Evolutionary conservation across 139 green algal species (phyloP).

Genomic region (Picochlorum sp.): DNA sequence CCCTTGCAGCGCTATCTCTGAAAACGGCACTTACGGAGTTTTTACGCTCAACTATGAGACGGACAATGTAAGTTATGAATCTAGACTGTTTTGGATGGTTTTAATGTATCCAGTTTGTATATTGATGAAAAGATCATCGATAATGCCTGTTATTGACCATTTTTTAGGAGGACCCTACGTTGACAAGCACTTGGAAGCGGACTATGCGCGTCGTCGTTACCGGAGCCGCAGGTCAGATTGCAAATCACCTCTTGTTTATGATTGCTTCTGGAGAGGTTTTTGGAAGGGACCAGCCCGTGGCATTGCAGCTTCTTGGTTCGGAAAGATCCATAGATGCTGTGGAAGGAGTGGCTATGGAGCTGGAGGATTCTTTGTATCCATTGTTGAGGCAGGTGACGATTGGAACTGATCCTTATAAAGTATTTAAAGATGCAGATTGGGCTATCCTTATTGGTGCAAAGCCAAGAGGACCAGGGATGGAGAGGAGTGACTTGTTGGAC

Average conservation of each 20-base stretch:
- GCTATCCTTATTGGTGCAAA: constrained; percentile 87
- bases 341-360: constrained; percentile 91
- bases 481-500: constrained; percentile 80
- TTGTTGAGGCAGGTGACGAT: constrained; percentile 72
- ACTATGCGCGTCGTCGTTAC: constrained; percentile 40
- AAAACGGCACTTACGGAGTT: constrained; percentile 10
- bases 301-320: constrained; percentile 71
- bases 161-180: constrained; percentile 36
- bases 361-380: constrained; percentile 90
- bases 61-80: constrained; percentile 12
- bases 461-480: constrained; percentile 82
- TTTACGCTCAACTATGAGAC: constrained; percentile 16
- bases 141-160: too few species aligned
- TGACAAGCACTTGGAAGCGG: constrained; percentile 61
- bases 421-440: constrained; percentile 85
- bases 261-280: constrained; percentile 43
- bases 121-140: not conserved
- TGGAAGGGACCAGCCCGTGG: constrained; percentile 76
- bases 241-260: constrained; percentile 91
- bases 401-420: constrained; percentile 58
- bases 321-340: constrained; percentile 63
- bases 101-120: not conserved
- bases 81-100: too few species aligned
- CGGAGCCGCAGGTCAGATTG: constrained; percentile 66
- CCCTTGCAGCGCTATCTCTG: not conserved